Evolutionary conservation across 805 yeast genomes (phyloP), one percentile per base, ranked within the genome.

Genomic region (Spathaspora sp.): DNA sequence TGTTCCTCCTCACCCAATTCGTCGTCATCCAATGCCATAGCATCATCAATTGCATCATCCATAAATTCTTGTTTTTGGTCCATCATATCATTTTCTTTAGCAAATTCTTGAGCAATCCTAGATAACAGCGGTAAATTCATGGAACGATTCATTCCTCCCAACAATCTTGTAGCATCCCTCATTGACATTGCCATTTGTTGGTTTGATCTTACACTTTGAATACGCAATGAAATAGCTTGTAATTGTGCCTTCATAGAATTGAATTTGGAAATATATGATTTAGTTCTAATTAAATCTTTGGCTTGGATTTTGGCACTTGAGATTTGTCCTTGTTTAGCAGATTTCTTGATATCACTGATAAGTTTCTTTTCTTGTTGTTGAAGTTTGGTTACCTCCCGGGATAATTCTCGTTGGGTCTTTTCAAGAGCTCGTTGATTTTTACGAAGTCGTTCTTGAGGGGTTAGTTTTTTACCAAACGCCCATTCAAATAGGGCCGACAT

Each of bases 61-160:
- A 94, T 94, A 82, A 96, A 89, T 67, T 96, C 99, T 68, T 96
- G 98, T 63, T 96, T 86, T 72, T 94, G 99, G 68, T 93, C 97
- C 98, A 94, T 94, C 60, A 96, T 74, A 65, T 96, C 99, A 68
- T 88, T 89, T 63, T 93, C 96, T 61, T 82, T 84, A 62, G 94
- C 96, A 68, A 94, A 94, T 61, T 94, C 98, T 87, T 89, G 92
- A 2, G 97, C 90, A 18, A 94, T 94, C 55, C 86, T 80, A 52
- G 89, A 86, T 54, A 94, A 73, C 59, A 89, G 96, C 1, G 97
- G 97, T 55, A 94, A 70, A 63, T 96, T 94, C 96, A 94, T 87
- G 52, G 83, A 82, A 61, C 85, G 76, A 67, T 94, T 94, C 96
- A 94, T 88, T 2, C 96, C 86, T 49, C 87, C 85, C 52, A 94